These are phyloP conservation scores for Nicotiana obtusifolia DNA, from an alignment of 257 asterid species.

Conservation along the genomic window DNA sequence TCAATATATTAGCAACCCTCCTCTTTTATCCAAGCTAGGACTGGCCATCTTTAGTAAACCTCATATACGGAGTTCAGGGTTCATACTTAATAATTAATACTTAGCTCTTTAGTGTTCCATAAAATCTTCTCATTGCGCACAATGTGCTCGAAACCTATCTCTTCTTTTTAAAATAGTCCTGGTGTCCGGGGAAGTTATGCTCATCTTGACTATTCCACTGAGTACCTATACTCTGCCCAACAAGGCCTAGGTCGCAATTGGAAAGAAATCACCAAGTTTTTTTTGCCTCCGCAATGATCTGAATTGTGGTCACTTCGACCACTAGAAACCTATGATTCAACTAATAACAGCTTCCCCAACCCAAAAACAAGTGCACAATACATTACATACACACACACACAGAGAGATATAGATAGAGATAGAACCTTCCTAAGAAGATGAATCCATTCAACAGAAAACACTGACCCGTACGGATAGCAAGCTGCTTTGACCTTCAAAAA, in stretches of 20 bases:
- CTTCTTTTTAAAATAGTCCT: not conserved
- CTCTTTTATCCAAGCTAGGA: no score
- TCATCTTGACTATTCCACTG: not conserved
- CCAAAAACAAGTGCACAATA: not conserved
- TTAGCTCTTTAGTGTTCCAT: not conserved
- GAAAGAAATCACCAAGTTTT: not conserved
- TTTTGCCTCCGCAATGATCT: not conserved
- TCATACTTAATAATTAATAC: not conserved
- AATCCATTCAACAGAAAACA: slow-evolving; percentile 89
- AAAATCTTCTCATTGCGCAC: not conserved
- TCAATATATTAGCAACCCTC: no score
- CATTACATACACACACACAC: not conserved
- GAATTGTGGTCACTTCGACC: not conserved
- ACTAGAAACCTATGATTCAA: not conserved
- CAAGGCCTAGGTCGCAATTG: no score
- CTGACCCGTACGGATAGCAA: slow-evolving; percentile 87
- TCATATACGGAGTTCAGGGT: not conserved
- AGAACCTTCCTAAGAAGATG: slow-evolving; percentile 86
- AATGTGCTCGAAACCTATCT: not conserved
- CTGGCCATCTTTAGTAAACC: not conserved
- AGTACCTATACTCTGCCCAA: not conserved
- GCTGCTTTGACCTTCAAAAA: slow-evolving; percentile 65
- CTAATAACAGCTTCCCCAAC: not conserved
- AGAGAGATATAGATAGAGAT: not conserved
- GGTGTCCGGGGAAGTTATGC: not conserved